Base-by-base conservation (phyloP, 2,329 filamentous ascomycete species). In the Colletotrichum lentis region DNA sequence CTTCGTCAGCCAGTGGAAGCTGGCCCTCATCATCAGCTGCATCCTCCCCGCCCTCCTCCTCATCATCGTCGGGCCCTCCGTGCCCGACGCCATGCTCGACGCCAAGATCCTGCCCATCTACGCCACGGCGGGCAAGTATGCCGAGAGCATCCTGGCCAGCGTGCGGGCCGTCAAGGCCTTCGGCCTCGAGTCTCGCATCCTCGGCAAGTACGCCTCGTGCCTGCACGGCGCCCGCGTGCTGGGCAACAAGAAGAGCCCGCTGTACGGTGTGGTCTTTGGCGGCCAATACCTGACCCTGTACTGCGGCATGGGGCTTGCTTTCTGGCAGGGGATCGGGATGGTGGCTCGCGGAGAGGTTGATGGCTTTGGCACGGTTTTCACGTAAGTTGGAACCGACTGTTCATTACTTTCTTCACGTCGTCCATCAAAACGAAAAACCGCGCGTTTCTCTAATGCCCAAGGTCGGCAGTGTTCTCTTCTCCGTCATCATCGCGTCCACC, bases 1-100 rank as follows among this genome's bases (percentile, higher is more conserved):
- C 18, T 76, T 81, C 54, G 66, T 73, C 16, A 74, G 73, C 7
- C 75, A 80, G 39, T 82, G 79, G 78, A 79, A 81, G 71, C 73
- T 81, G 5, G 78, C 80, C 0, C 72, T 81, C 2, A 79, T 81
- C 57, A 77, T 82, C n/a, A 73, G 83, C 43, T 77, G 77, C 67
- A 81, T 85, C 49, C 76, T 85, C 0, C 69, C 70, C 1, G 54
- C 64, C 18, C 43, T 71, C 18, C 16, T 71, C 1, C 24, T 71
- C 52, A 57, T 69, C 6, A 20, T 73, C 14, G 72, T 72, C 5
- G 46, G 69, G 11, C 71, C 71, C n/a, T 61, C 75, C 14, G 62
- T 66, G 14, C 62, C 74, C 5, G 75, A 76, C 55, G 66, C 73
- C 20, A 50, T 39, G 12, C 68, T 73, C 27, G 73, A 76, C 39